Conservation (phyloP, 176 grass and related monocot species). For the Neostapfia colusana region DNA sequence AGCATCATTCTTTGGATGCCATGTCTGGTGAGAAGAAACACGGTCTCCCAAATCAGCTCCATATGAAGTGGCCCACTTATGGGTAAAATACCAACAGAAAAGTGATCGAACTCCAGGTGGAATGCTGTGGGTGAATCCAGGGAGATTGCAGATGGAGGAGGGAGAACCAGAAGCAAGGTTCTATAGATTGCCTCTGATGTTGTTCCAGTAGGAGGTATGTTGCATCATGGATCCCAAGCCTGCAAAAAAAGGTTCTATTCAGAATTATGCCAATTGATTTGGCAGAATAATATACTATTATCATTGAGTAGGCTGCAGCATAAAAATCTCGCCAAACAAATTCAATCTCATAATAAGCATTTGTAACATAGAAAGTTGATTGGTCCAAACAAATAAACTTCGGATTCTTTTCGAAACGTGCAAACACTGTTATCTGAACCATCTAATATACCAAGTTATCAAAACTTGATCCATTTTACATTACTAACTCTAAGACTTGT, state of each 20-base stretch:
- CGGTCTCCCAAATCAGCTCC: conserved; percentile 46
- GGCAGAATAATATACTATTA: neutral
- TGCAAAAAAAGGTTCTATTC: conserved; percentile 32
- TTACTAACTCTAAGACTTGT: neutral
- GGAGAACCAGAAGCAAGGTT: neutral
- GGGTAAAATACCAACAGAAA: neutral
- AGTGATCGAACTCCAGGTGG: neutral
- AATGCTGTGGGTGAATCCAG: neutral
- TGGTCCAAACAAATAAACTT: neutral
- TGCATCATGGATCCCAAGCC: conserved; percentile 34
- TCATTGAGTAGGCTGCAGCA: neutral
- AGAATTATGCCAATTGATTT: conserved; percentile 13
- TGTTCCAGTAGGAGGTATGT: neutral
- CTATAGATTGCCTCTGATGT: neutral
- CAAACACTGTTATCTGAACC: neutral
- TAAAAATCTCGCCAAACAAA: neutral
- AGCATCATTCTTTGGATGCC: conserved; percentile 46
- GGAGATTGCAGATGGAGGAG: neutral
- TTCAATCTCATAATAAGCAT: neutral
- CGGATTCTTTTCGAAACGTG: neutral
- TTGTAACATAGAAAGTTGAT: neutral
- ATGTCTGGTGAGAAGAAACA: neutral
- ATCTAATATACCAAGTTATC: neutral
- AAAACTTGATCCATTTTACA: neutral
- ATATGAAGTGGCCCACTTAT: neutral